Evolutionary conservation across 2,329 filamentous ascomycete genomes (phyloP).

Genomic region (Diaporthe aspalathi): DNA sequence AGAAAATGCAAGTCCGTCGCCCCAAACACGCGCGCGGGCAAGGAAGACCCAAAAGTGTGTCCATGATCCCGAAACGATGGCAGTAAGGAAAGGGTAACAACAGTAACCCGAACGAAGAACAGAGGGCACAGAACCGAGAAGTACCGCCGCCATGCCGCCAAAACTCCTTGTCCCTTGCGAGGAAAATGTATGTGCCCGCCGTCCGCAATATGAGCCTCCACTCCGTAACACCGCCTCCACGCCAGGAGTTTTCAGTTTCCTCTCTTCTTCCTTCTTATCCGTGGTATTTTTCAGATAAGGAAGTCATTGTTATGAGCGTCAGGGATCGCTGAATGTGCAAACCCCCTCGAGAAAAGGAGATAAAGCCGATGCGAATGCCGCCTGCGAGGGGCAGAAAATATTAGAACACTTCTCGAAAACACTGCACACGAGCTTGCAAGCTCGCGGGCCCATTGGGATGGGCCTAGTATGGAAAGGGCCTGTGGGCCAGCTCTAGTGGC

Average conservation of each 20-base stretch:
- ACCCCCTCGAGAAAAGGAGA: background rate
- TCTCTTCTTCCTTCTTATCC: background rate
- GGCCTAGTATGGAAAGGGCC: background rate
- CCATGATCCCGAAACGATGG: background rate
- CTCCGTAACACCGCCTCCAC: constrained; percentile 9
- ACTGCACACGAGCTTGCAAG: background rate
- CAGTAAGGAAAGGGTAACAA: background rate
- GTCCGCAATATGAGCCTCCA: background rate
- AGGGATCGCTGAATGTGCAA: background rate
- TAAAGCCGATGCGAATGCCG: background rate
- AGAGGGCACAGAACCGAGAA: background rate
- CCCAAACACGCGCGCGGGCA: background rate
- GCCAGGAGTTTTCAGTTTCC: background rate
- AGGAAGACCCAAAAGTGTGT: background rate
- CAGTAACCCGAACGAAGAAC: background rate
- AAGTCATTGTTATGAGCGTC: background rate
- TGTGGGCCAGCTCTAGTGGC: background rate
- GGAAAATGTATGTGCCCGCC: background rate
- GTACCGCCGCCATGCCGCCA: background rate
- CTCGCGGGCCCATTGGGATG: background rate
- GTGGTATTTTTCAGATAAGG: background rate
- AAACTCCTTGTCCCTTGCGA: constrained; percentile 19
- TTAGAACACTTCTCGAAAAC: background rate
- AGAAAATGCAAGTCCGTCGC: constrained; percentile 19
- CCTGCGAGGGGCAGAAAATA: background rate